Conservation (phyloP, 352 stramenopile species). For the Phytophthora meadii region DNA sequence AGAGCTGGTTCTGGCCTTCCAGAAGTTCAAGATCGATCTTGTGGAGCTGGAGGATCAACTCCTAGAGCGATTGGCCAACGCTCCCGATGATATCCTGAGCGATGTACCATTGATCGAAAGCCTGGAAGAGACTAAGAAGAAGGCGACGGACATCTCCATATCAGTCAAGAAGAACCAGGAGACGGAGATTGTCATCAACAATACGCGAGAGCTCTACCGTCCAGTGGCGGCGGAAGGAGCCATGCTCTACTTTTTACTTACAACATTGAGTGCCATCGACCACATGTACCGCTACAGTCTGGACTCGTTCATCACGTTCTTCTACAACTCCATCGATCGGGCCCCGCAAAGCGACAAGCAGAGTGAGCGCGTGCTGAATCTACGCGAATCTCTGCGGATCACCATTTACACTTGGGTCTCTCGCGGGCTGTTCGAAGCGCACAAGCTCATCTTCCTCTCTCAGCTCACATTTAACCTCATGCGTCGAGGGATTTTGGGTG, state of each 20-base stretch:
- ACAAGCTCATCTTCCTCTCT: constrained; percentile 98
- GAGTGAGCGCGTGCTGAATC: constrained; percentile 91
- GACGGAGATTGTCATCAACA: constrained; percentile 95
- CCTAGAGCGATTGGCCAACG: constrained; percentile 95
- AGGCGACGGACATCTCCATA: constrained; percentile 95
- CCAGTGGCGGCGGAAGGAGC: constrained; percentile 94
- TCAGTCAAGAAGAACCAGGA: constrained; percentile 95
- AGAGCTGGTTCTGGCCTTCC: constrained; percentile 92
- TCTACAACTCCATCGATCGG: constrained; percentile 96
- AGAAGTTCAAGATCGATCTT: constrained; percentile 97
- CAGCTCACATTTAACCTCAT: constrained; percentile 98
- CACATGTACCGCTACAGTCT: constrained; percentile 99
- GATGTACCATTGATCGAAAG: constrained; percentile 97
- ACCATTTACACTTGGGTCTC: constrained; percentile 97
- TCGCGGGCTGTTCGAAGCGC: constrained; percentile 94
- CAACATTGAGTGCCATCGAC: constrained; percentile 95
- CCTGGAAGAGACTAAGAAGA: constrained; percentile 97
- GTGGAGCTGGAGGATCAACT: constrained; percentile 97
- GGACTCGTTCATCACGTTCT: constrained; percentile 97
- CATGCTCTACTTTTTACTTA: constrained; percentile 98
- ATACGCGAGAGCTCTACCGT: constrained; percentile 94
- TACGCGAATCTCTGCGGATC: constrained; percentile 95
- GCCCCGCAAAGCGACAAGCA: constrained; percentile 88
- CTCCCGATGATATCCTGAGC: constrained; percentile 96
- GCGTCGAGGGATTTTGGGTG: constrained; percentile 94